Base-by-base conservation (phyloP, 2,329 filamentous ascomycete genomes). In the Verticillium albo-atrum region DNA sequence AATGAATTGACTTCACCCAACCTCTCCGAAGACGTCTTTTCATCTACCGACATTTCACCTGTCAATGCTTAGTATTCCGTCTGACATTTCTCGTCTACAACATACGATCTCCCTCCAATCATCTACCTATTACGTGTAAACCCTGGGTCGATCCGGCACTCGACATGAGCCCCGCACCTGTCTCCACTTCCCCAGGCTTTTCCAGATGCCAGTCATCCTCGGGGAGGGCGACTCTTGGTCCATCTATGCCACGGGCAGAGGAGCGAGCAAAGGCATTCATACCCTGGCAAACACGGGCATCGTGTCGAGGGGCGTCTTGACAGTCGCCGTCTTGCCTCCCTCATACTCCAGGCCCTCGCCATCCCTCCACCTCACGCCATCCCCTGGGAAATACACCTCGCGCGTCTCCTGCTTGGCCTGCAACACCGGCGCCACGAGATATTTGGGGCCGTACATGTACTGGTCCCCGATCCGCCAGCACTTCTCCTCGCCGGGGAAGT, bases 371-470 rank as follows among this genome's bases (percentile, higher is more conserved):
- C 59, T 53, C 7, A 57, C 27, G 7, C 28, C 55, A n/a, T 51
- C 26, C 3, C 55, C 55, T 3, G 85, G 85, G 26, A 88, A 68
- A 66, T 88, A 88, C 0, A 82, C 79, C 7, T 68, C 72, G 6
- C 74, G 74, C 32, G 68, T 76, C 15, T 68, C 73, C 65, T 79
- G 70, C 0, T 79, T 79, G 0, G 81, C 68, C n/a, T 75, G 67
- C 58, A 89, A 65, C 0, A 89, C 76, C 0, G 86, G 86, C 15
- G 77, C 80, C 6, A 82, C 78, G 15, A 89, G 72, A 65, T 88
- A 89, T 67, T 79, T 82, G 17, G 71, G 66, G 0, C 86, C 87
- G 65, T 82, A 89, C 79, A 89, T 83, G 66, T 89, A 89, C 73
- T 88, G 80, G 27, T 79, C 79, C 57, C 85, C 82, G 3, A 87